These are phyloP conservation scores for Neurospora crassa DNA, from an alignment of 2,329 filamentous ascomycete species.

Conservation along the genomic window DNA sequence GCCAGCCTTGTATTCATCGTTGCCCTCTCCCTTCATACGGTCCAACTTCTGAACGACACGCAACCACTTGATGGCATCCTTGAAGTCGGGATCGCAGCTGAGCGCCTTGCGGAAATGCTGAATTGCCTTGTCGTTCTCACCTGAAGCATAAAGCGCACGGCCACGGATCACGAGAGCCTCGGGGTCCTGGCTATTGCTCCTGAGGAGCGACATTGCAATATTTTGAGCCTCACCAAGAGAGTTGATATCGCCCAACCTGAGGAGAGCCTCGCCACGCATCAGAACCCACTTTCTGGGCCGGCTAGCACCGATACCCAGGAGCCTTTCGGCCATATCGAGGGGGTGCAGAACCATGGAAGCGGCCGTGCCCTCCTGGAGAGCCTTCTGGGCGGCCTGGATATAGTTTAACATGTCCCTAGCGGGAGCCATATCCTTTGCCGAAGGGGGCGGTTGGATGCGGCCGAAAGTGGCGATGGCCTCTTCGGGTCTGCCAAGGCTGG, in stretches of 20 bases:
- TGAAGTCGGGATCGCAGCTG: constrained; percentile 84
- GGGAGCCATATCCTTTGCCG: constrained; percentile 75
- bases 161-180: constrained; percentile 88
- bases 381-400: constrained; percentile 69
- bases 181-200: constrained; percentile 81
- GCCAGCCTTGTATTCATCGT: constrained; percentile 78
- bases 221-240: constrained; percentile 86
- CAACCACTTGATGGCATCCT: constrained; percentile 78
- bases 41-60: constrained; percentile 86
- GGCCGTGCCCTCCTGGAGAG: constrained; percentile 62
- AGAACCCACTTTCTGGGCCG: constrained; percentile 90
- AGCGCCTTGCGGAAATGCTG: constrained; percentile 87
- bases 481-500: constrained; percentile 72
- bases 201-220: constrained; percentile 77
- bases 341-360: constrained; percentile 90
- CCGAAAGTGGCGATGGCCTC: constrained; percentile 78
- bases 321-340: constrained; percentile 79
- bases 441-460: constrained; percentile 69
- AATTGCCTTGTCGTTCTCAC: constrained; percentile 90
- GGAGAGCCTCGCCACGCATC: constrained; percentile 81
- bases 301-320: constrained; percentile 63
- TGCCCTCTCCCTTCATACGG: constrained; percentile 89
- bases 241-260: constrained; percentile 88
- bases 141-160: constrained; percentile 77
- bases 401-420: constrained; percentile 79